A percentile compares a stretch with the other conserved stretches of the same genome.
Conservation (phyloP, 106 monocot species). For the Triglochin maritima region DNA sequence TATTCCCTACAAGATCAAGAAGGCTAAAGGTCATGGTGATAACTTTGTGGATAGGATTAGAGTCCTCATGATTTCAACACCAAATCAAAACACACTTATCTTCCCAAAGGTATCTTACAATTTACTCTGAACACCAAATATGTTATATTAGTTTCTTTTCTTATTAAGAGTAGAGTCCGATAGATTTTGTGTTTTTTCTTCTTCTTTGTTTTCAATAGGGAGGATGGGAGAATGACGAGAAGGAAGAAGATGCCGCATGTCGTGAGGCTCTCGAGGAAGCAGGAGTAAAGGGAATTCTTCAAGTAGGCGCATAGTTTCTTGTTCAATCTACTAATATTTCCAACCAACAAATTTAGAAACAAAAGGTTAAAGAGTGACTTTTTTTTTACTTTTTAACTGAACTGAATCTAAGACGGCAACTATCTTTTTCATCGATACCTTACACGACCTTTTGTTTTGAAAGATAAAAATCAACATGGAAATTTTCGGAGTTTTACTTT, state of each 20-base stretch:
- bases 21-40: background rate
- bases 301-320: conserved; percentile 10
- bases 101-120: conserved; percentile 55
- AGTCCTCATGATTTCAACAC: conserved; percentile 59
- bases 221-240: conserved; percentile 81
- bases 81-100: conserved; percentile 42
- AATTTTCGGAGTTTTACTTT: too few relatives aligned
- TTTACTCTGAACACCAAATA: background rate
- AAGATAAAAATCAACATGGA: too few relatives aligned
- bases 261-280: conserved; percentile 81
- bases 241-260: conserved; percentile 44
- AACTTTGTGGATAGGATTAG: conserved; percentile 21
- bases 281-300: conserved; percentile 44
- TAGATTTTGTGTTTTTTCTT: too few relatives aligned
- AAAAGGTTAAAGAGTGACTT: too few relatives aligned
- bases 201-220: conserved; percentile 25
- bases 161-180: too few relatives aligned
- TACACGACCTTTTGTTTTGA: too few relatives aligned
- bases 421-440: too few relatives aligned
- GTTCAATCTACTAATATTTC: too few relatives aligned
- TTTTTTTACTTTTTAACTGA: too few relatives aligned
- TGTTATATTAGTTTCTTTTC: background rate
- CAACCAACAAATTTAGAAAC: too few relatives aligned
- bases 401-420: too few relatives aligned
- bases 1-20: conserved; percentile 41